Evolutionary conservation across 2,329 filamentous ascomycete species (phyloP).

Genomic region (Beauveria pseudobassiana): DNA sequence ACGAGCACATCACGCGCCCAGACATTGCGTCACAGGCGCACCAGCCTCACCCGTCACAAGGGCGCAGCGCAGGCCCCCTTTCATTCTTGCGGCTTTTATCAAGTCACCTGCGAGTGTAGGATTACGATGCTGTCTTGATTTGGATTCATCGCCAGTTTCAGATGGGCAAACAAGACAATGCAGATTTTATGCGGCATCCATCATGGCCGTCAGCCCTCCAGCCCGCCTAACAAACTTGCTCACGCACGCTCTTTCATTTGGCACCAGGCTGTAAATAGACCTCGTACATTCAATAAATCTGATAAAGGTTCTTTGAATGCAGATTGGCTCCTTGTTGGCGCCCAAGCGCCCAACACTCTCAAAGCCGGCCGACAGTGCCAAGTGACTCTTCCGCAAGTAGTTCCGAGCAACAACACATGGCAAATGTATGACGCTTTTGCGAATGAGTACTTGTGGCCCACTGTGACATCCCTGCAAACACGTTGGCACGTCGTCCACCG

Average conservation of each 20-base stretch:
- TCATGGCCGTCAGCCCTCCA: background rate
- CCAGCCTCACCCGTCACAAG: slow-evolving; percentile 4
- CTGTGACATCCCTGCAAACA: background rate
- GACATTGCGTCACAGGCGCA: slow-evolving; percentile 8
- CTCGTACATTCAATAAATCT: no score
- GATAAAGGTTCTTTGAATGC: no score
- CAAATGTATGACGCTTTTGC: background rate
- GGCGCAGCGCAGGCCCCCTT: background rate
- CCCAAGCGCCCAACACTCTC: no score
- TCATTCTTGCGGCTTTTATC: background rate
- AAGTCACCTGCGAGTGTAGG: background rate
- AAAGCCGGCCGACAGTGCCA: background rate
- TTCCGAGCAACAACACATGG: background rate
- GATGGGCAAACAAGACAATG: background rate
- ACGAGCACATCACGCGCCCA: slow-evolving; percentile 8
- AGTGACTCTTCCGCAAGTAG: background rate
- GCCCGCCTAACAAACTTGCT: background rate
- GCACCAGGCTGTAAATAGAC: no score
- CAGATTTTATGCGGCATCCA: background rate
- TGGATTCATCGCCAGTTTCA: background rate
- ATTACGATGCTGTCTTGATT: background rate
- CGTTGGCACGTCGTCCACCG: background rate
- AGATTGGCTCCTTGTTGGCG: no score
- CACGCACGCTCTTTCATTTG: background rate
- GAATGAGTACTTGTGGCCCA: background rate